Base-by-base conservation (phyloP, 1,139 yeast genomes). In the Kodamaea sp. region DNA sequence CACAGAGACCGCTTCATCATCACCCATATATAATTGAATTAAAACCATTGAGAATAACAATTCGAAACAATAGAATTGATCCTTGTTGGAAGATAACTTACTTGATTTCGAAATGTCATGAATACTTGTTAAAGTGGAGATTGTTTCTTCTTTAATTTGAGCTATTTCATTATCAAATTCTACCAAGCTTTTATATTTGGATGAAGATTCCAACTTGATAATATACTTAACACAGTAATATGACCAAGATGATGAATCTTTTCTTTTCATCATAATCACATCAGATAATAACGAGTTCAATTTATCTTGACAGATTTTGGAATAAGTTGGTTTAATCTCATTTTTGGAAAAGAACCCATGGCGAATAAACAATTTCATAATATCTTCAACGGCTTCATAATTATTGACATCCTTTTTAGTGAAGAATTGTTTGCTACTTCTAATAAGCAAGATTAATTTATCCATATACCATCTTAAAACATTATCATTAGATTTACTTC, bases 21-120 rank as follows among this genome's bases (percentile, higher is more conserved):
- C 89, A 12, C 92, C 95, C 46, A 81, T 67, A 54, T 82, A 89
- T 31, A 90, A 70, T 56, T 89, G 96, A 24, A 92, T 59, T 34
- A 89, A 62, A 2, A 84, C 84, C 75, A 87, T 78, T 1, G 96
- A 84, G 43, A 86, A 79, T 36, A 92, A 65, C 33, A 87, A 65
- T 56, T 88, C 95, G 54, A 85, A 83, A 38, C 73, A 66, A 38
- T 55, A 56, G 8, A 62, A 56, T 32, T 65, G 65, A 29, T 60
- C 62, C 22, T 41, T 39, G 7, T 41, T 45, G 6, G 39, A 38
- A 12, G 40, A 50, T 4, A 26, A n/a, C 38, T 39, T 46, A 1
- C 41, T 34, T 2, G 29, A 23, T 24, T 50, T 50, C 30, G 43
- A 43, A n/a, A 57, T 45, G n/a, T 54, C 58, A 34, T 52, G 67